A percentile compares a stretch with the other conserved stretches of the same genome.
phyloP scores from a whole-genome alignment of 2,329 filamentous ascomycete genomes.

The Paecilomyces niveus region DNA sequence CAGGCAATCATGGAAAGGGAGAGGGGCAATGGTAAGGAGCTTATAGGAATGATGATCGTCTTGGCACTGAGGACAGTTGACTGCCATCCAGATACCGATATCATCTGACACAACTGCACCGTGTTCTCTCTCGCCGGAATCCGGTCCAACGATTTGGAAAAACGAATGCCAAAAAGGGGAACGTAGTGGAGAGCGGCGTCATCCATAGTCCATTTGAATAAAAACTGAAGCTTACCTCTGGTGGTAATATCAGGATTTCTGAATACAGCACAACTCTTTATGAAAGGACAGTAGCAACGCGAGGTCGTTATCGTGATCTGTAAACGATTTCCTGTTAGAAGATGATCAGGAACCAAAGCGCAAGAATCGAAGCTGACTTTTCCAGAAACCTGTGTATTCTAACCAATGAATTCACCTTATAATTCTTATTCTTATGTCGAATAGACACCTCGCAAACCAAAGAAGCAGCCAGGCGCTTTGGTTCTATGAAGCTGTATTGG shows the following conservation, averaged over 20 bases:
- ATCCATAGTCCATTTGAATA: background rate
- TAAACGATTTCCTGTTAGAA: background rate
- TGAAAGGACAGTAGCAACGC: background rate
- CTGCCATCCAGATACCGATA: background rate
- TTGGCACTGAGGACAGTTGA: background rate
- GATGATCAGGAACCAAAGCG: background rate
- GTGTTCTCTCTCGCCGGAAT: background rate
- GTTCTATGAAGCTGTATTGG: background rate
- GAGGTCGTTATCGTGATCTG: background rate
- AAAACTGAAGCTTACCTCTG: background rate
- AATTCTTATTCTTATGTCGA: background rate
- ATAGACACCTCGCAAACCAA: background rate
- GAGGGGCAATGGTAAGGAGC: background rate
- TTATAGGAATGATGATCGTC: background rate
- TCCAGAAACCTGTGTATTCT: background rate
- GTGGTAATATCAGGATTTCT: background rate
- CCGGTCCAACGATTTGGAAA: background rate
- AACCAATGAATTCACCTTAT: background rate
- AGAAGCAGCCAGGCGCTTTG: background rate
- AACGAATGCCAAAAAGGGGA: background rate
- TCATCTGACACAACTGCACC: background rate
- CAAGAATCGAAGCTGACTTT: background rate
- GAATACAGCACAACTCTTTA: background rate
- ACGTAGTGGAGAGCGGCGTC: background rate
- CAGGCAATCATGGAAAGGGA: background rate